Evolutionary conservation across 2,329 filamentous ascomycete species (phyloP).

Genomic region (Cladorrhinum sp.): DNA sequence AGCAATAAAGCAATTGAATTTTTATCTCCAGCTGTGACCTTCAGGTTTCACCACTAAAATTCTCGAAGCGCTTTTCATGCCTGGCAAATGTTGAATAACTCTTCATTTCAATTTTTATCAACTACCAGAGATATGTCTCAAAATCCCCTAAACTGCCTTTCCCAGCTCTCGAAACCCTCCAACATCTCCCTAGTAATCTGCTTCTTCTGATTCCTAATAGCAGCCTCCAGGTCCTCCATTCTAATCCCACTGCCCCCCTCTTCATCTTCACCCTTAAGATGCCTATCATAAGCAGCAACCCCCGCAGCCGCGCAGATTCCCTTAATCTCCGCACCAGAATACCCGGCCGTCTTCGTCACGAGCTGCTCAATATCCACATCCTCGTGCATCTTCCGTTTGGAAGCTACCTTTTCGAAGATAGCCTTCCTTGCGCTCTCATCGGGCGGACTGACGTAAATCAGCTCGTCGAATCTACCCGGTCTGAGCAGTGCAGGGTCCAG

Average conservation of each 20-base stretch:
- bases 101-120: no score
- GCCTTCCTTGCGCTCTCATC: constrained; percentile 69
- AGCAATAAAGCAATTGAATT: no score
- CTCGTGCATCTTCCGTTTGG: constrained; percentile 54
- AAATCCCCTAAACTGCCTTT: constrained; percentile 35
- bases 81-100: not conserved
- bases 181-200: constrained; percentile 61
- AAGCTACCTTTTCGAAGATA: constrained; percentile 68
- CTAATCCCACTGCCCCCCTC: constrained; percentile 21
- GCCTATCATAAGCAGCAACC: constrained; percentile 41
- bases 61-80: no score
- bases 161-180: constrained; percentile 57
- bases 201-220: constrained; percentile 47
- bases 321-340: constrained; percentile 80
- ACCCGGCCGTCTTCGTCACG: constrained; percentile 66
- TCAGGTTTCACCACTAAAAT: no score
- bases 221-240: constrained; percentile 40
- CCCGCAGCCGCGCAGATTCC: constrained; percentile 49
- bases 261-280: constrained; percentile 1
- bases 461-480: constrained; percentile 78
- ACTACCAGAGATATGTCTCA: not conserved
- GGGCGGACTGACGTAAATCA: constrained; percentile 83
- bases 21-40: no score
- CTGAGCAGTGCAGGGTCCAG: constrained; percentile 84
- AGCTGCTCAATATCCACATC: constrained; percentile 66